These are phyloP conservation scores for Arachis hypogaea DNA, from an alignment of 306 rosid species.

Conservation along the genomic window DNA sequence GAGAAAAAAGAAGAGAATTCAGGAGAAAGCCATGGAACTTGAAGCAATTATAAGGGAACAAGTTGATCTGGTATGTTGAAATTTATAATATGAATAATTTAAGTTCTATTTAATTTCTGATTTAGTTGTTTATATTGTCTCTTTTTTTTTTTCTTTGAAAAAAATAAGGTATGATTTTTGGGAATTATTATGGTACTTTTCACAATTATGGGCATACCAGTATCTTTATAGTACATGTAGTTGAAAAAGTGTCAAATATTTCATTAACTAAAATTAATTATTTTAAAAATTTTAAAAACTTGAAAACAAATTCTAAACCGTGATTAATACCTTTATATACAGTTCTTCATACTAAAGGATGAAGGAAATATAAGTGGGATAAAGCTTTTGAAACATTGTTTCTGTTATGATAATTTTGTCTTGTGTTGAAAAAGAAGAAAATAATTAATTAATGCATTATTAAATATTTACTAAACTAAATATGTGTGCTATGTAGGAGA, in stretches of 20 bases:
- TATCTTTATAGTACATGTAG: too few species aligned
- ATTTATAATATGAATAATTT: neutral
- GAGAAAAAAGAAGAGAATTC: constrained; percentile 42
- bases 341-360: too few species aligned
- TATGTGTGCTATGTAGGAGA: constrained; percentile 60
- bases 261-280: too few species aligned
- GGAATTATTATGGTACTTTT: too few species aligned
- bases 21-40: constrained; percentile 46
- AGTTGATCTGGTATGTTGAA: constrained; percentile 66
- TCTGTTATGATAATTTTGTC: neutral
- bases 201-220: too few species aligned
- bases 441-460: too few species aligned
- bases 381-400: neutral
- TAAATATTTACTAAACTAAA: constrained; percentile 20
- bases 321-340: too few species aligned
- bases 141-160: neutral
- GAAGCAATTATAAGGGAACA: constrained; percentile 67
- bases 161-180: neutral
- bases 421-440: too few species aligned
- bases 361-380: too few species aligned
- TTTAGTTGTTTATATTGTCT: neutral
- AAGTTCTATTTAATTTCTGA: too few species aligned
- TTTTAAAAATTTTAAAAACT: neutral
- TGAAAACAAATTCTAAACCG: neutral
- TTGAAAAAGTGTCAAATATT: too few species aligned